Evolutionary conservation across 805 yeast species (phyloP), one percentile per base, ranked within the genome.

Genomic region (Kodamaea fukazawae): DNA sequence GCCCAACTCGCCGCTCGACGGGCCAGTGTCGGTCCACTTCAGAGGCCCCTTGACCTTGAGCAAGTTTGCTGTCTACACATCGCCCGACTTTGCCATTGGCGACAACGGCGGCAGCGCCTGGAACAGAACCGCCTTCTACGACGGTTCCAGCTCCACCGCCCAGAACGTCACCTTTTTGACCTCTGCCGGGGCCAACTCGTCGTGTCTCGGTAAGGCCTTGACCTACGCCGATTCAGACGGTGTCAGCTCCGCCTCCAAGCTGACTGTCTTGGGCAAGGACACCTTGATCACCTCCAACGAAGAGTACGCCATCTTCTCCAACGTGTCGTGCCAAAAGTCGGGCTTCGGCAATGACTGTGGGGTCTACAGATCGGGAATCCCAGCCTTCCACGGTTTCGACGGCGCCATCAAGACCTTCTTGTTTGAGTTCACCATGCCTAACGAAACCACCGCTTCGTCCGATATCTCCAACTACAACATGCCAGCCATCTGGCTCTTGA

Each of bases 401-500:
- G 90, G 90, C 32, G 56, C 70, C 12, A 75, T 79, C 38, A 84
- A 83, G 62, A 75, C 83, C 83, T 84, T 83, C 53, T 61, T 83
- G 45, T 83, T 84, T 51, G 82, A 82, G 57, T 84, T 84, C 57
- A 63, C 67, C 40, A 78, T 81, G 77, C 90, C 90, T 34, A 60
- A 65, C 20, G 87, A 82, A 50, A 51, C 65, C 16, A 61, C 63
- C 38, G 50, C 50, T 15, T 27, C 44, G 12, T 55, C 57, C 41
- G 47, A 48, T n/a, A 51, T 51, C 25, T 48, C 63, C 26, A 58
- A 61, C 46, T 82, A 71, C 54, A 75, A 84, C 58, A 64, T 82
- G 79, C 87, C 90, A 7, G 89, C 87, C 14, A 82, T 82, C 49
- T 83, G 90, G 90, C 65, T 83, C 44, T 65, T 83, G 53, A 83